Percentiles rank a stretch among this genome's conserved stretches.
phyloP scores from a whole-genome alignment of 768 basidiomycete genomes.

The Hemileccinum rubropunctum region DNA sequence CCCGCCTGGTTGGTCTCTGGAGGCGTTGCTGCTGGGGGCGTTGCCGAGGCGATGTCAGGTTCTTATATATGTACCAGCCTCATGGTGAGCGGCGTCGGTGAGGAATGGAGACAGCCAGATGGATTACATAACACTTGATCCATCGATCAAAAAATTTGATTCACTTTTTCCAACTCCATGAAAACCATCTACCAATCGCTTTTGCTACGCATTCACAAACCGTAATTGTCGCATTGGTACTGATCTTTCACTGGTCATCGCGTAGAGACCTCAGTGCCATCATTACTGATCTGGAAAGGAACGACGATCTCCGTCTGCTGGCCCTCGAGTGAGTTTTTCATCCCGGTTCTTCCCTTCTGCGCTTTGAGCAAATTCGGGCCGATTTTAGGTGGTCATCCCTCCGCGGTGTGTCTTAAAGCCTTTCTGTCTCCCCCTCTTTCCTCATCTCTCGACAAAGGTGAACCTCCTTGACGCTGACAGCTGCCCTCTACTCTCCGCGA shows the following conservation, averaged over 20 bases:
- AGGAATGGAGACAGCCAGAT: constrained; percentile 9
- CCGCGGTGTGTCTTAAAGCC: constrained; percentile 51
- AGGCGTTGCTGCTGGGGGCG: constrained; percentile 13
- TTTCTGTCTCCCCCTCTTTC: constrained; percentile 1
- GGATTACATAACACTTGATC: constrained; percentile 20
- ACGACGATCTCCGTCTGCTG: constrained; percentile 79
- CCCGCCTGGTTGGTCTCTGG: constrained; percentile 4
- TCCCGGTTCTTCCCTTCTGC: constrained; percentile 18
- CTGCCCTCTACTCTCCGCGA: constrained; percentile 3
- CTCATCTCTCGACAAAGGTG: constrained; percentile 46
- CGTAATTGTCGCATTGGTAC: constrained; percentile 15
- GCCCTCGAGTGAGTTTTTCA: constrained; percentile 62
- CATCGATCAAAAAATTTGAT: constrained; percentile 20
- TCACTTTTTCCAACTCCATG: constrained; percentile 1
- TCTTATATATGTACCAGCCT: constrained; percentile 18
- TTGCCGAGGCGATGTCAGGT: constrained; percentile 18
- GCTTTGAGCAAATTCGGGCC: constrained; percentile 16
- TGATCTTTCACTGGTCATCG: constrained; percentile 27
- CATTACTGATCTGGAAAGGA: constrained; percentile 77
- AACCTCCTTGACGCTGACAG: constrained; percentile 67
- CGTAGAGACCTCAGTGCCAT: constrained; percentile 43
- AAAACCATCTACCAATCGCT: constrained; percentile 19
- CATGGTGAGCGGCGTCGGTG: constrained; percentile 12
- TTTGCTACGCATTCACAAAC: constrained; percentile 19
- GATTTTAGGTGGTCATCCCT: constrained; percentile 70